Evolutionary conservation across 306 rosid species (phyloP).

Genomic region (Quercus gilva): DNA sequence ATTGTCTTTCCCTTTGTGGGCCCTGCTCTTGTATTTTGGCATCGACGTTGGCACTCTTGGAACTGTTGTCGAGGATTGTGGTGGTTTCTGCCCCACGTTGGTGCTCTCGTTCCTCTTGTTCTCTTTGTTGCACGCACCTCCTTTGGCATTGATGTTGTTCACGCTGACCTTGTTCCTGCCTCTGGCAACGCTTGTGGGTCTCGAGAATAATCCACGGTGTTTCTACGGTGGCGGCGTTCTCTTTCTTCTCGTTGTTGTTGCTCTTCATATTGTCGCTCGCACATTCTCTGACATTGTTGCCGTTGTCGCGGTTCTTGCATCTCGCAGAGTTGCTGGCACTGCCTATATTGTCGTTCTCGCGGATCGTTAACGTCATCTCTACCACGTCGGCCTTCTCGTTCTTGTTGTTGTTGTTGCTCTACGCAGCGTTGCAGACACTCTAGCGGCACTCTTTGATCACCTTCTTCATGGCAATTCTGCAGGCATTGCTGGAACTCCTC

Average conservation of each 20-base stretch:
- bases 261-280: background rate
- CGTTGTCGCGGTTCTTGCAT: background rate
- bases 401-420: background rate
- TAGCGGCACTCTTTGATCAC: background rate
- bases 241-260: background rate
- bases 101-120: background rate
- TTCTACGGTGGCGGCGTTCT: background rate
- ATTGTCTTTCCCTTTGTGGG: conserved; percentile 1
- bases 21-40: conserved; percentile 5
- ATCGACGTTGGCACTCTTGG: conserved; percentile 1
- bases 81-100: background rate
- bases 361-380: too few relatives aligned
- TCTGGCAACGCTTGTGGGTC: background rate
- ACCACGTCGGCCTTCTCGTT: too few relatives aligned
- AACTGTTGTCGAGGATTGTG: background rate
- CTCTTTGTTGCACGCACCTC: background rate
- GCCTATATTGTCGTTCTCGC: too few relatives aligned
- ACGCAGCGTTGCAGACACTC: background rate
- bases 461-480: background rate
- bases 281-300: background rate
- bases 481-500: conserved; percentile 15
- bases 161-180: background rate
- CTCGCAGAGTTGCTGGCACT: background rate
- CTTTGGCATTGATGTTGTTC: background rate
- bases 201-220: background rate